A percentile compares a stretch with the other conserved stretches of the same genome.
Evolutionary conservation across 2,329 filamentous ascomycete genomes (phyloP).

Genomic region (Colletotrichum sp.): DNA sequence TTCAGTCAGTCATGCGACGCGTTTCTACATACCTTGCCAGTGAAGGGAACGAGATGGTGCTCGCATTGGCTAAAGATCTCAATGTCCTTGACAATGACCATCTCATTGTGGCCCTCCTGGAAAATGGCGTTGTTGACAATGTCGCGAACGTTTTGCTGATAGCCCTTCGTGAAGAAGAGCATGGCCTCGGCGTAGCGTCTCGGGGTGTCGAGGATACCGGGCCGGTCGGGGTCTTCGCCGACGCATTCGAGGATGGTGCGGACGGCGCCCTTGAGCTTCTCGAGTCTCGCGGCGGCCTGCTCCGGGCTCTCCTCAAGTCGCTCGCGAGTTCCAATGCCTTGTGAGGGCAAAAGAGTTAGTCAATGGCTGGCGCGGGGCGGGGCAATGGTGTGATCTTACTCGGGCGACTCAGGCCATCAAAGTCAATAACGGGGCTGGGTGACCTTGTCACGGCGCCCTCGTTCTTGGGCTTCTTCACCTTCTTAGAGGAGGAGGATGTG

Average conservation of each 20-base stretch:
- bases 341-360: conserved; percentile 19
- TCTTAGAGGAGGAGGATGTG: conserved; percentile 40
- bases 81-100: conserved; percentile 98
- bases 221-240: conserved; percentile 70
- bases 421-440: conserved; percentile 62
- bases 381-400: conserved; percentile 38
- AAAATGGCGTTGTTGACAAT: conserved; percentile 95
- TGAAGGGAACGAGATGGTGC: conserved; percentile 96
- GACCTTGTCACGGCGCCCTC: conserved; percentile 31
- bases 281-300: conserved; percentile 55
- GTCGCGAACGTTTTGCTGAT: conserved; percentile 91
- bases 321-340: conserved; percentile 68
- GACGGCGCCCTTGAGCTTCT: conserved; percentile 66
- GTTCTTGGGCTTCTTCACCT: conserved; percentile 33
- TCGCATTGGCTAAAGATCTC: conserved; percentile 95
- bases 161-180: conserved; percentile 95
- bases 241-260: conserved; percentile 72
- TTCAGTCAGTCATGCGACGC: not conserved
- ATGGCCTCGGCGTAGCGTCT: conserved; percentile 93
- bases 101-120: conserved; percentile 94
- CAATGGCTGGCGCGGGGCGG: not conserved
- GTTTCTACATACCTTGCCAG: conserved; percentile 73
- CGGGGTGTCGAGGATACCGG: conserved; percentile 72
- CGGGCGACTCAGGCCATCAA: conserved; percentile 65
- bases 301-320: conserved; percentile 62